These are phyloP conservation scores for Mycena filopes DNA, from an alignment of 768 basidiomycete species.

Conservation along the genomic window DNA sequence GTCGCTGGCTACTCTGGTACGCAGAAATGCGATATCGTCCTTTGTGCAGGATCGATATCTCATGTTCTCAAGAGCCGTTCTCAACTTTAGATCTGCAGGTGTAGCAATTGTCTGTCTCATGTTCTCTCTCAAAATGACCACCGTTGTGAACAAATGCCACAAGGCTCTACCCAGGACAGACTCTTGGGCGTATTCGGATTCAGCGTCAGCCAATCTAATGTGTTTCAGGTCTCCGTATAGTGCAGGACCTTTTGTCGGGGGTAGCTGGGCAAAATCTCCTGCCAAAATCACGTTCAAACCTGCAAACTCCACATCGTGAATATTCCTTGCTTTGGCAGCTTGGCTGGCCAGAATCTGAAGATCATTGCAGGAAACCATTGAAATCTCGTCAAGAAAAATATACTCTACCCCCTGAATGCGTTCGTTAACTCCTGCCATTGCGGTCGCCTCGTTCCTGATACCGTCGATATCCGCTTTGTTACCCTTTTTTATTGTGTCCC, in stretches of 20 bases:
- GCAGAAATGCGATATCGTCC: slow-evolving; percentile 49
- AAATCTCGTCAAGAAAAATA: slow-evolving; percentile 48
- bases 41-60: slow-evolving; percentile 51
- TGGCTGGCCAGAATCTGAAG: slow-evolving; percentile 39
- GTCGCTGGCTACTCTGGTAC: slow-evolving; percentile 35
- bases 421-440: slow-evolving; percentile 3
- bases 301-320: slow-evolving; percentile 34
- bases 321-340: slow-evolving; percentile 19
- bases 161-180: slow-evolving; percentile 42
- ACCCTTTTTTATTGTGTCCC: neutral
- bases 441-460: neutral
- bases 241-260: slow-evolving; percentile 32
- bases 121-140: slow-evolving; percentile 47
- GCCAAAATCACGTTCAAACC: slow-evolving; percentile 47
- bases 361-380: slow-evolving; percentile 42
- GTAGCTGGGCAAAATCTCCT: slow-evolving; percentile 50
- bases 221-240: neutral
- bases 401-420: slow-evolving; percentile 38
- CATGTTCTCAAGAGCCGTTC: slow-evolving; percentile 49
- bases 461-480: slow-evolving; percentile 10
- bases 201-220: slow-evolving; percentile 14
- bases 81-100: slow-evolving; percentile 37
- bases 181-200: slow-evolving; percentile 26
- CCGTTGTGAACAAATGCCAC: slow-evolving; percentile 47
- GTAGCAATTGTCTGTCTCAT: slow-evolving; percentile 44